Percentiles rank a stretch among this genome's conserved stretches.
phyloP scores from a whole-genome alignment of 2,329 filamentous ascomycete species.

The Mycocentrospora acerina region DNA sequence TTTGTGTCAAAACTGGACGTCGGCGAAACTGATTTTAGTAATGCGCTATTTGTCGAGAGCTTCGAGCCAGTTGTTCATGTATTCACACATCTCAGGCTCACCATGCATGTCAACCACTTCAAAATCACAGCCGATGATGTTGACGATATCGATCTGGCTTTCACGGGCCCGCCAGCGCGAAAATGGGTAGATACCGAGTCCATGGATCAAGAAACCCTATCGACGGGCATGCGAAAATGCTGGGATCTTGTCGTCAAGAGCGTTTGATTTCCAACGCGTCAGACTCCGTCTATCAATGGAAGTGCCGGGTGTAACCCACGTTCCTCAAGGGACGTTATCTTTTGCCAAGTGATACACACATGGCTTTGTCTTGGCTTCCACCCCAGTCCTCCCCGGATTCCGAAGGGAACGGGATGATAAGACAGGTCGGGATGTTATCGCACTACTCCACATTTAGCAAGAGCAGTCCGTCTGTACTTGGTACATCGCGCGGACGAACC shows the following conservation, averaged over 20 bases:
- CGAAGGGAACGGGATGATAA: slow-evolving; percentile 27
- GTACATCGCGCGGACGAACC: not conserved
- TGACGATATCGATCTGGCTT: slow-evolving; percentile 9
- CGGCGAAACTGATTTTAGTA: slow-evolving; percentile 15
- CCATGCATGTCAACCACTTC: slow-evolving; percentile 37
- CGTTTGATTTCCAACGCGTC: not conserved
- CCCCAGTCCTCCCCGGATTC: slow-evolving; percentile 17
- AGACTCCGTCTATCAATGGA: not conserved
- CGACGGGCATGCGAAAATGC: slow-evolving; percentile 41
- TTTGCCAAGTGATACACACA: slow-evolving; percentile 26
- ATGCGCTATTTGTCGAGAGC: slow-evolving; percentile 18
- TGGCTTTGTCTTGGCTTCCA: slow-evolving; percentile 18
- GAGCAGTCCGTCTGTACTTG: slow-evolving; percentile 14
- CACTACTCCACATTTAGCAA: slow-evolving; percentile 20
- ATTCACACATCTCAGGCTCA: slow-evolving; percentile 39
- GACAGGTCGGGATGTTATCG: slow-evolving; percentile 4
- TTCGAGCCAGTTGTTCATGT: slow-evolving; percentile 36
- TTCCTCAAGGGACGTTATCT: slow-evolving; percentile 30
- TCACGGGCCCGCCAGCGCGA: slow-evolving; percentile 17
- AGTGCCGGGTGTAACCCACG: slow-evolving; percentile 4
- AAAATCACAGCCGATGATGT: slow-evolving; percentile 14
- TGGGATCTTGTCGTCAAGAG: slow-evolving; percentile 27
- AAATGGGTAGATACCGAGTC: slow-evolving; percentile 34
- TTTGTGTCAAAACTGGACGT: slow-evolving; percentile 21
- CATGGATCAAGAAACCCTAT: slow-evolving; percentile 37